Evolutionary conservation across 495 filamentous ascomycete genomes (phyloP).

Genomic region (Articulospora tetracladia): DNA sequence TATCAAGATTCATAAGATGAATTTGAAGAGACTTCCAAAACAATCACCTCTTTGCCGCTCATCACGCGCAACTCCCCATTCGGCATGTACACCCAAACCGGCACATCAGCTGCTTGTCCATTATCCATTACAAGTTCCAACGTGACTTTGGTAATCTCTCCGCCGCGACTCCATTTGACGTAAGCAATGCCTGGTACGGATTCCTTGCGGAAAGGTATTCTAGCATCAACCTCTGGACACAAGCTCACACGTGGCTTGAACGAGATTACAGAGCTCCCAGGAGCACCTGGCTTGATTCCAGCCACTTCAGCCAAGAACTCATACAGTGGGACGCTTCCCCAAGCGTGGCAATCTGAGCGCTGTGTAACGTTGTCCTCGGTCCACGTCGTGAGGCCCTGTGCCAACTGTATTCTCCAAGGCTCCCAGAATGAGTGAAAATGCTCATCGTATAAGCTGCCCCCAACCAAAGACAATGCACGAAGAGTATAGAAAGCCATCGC

Average conservation of each 20-base stretch:
- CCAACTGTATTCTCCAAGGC: constrained; percentile 4
- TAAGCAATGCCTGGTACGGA: background rate
- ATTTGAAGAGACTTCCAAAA: no score
- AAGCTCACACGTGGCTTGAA: constrained; percentile 1
- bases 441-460: constrained; percentile 2
- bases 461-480: constrained; percentile 4
- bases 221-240: background rate
- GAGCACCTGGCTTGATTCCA: background rate
- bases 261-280: background rate
- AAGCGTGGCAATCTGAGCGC: constrained; percentile 12
- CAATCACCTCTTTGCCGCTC: no score
- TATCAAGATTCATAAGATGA: no score
- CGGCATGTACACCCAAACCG: no score
- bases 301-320: constrained; percentile 6
- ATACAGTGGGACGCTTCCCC: constrained; percentile 2
- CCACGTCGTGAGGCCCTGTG: constrained; percentile 1
- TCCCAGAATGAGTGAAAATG: constrained; percentile 3
- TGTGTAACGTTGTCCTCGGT: background rate
- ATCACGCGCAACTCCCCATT: no score
- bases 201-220: background rate
- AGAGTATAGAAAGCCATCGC: constrained; percentile 9
- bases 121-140: background rate
- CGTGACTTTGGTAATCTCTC: background rate
- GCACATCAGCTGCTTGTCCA: background rate
- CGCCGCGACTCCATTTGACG: background rate